A percentile compares a stretch with the other conserved stretches of the same genome.
Conservation (phyloP, 495 filamentous ascomycete species). For the Aspergillus heteromorphus region DNA sequence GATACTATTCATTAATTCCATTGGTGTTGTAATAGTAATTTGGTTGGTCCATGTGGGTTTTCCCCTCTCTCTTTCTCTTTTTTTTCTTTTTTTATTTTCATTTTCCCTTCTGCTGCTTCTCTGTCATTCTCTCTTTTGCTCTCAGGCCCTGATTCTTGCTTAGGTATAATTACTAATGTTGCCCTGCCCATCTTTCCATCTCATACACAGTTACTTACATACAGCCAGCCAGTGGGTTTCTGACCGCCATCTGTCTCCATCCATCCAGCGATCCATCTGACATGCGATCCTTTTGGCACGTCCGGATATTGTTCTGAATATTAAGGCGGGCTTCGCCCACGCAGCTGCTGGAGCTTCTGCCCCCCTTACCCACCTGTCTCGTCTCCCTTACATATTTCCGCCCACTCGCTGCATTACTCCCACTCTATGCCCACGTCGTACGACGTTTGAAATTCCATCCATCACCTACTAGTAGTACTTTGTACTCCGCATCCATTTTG, state of each 20-base stretch:
- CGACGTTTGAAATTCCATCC: neutral
- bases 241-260: neutral
- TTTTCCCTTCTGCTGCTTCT: neutral
- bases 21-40: neutral
- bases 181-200: neutral
- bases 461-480: neutral
- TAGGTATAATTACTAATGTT: neutral
- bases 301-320: neutral
- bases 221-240: no score
- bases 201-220: neutral
- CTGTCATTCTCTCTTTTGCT: constrained; percentile 1
- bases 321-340: neutral
- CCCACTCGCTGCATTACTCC: neutral
- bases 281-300: constrained; percentile 1
- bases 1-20: no score
- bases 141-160: constrained; percentile 2
- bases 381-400: neutral
- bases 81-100: constrained; percentile 2
- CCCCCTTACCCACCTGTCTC: neutral
- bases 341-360: neutral
- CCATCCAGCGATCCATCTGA: neutral
- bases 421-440: neutral
- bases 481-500: neutral
- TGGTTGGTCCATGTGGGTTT: neutral
- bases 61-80: constrained; percentile 2